Conservation (phyloP, 1,139 yeast genomes). For the Scheffersomyces titani region DNA sequence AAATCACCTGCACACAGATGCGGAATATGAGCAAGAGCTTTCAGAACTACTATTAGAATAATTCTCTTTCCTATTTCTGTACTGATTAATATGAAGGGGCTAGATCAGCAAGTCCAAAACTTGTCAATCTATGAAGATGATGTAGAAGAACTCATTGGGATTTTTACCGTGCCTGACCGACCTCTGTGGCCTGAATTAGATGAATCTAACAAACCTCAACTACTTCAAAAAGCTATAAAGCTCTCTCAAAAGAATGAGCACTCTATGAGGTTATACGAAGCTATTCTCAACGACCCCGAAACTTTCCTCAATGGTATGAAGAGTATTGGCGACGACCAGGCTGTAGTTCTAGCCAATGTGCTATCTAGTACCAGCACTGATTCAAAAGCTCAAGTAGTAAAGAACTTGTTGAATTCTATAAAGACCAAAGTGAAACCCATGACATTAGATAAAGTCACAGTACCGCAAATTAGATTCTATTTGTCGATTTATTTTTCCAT, state of each 20-base stretch:
- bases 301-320: constrained; percentile 19
- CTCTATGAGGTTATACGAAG: constrained; percentile 12
- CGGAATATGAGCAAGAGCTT: not conserved
- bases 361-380: constrained; percentile 9
- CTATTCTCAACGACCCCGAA: constrained; percentile 19
- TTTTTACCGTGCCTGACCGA: not conserved
- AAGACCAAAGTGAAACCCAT: constrained; percentile 4
- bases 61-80: not conserved
- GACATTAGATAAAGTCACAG: not conserved
- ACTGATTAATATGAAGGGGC: not conserved
- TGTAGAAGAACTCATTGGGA: not conserved
- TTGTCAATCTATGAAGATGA: not conserved
- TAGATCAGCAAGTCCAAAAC: not conserved
- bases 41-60: not conserved
- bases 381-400: constrained; percentile 4
- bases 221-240: not conserved
- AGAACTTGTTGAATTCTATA: constrained; percentile 14
- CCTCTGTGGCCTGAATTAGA: not conserved
- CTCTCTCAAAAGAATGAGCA: constrained; percentile 1
- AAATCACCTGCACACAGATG: not conserved
- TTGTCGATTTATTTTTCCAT: constrained; percentile 20
- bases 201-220: not conserved
- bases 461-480: constrained; percentile 12
- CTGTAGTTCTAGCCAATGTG: constrained; percentile 14
- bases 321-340: constrained; percentile 18